Conservation (phyloP, 2,329 filamentous ascomycete genomes). For the Fusarium sambucinum region DNA sequence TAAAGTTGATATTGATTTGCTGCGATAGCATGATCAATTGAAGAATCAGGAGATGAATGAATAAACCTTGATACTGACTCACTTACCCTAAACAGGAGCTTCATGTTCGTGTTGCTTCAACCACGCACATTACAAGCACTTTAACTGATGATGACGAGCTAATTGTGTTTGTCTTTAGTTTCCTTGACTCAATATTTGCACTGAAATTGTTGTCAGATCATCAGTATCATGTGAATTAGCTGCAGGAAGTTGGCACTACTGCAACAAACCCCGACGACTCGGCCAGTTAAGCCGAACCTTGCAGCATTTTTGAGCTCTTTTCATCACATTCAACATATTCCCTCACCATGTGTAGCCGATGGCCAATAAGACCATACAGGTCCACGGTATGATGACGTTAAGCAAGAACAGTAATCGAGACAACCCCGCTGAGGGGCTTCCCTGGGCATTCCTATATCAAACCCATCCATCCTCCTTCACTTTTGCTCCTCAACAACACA, state of each 20-base stretch:
- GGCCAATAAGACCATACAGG: constrained; percentile 40
- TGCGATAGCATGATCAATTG: not conserved
- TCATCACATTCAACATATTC: constrained; percentile 11
- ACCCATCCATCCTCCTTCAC: not conserved
- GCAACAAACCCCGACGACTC: constrained; percentile 21
- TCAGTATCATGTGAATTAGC: not conserved
- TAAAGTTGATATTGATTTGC: not conserved
- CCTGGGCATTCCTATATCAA: constrained; percentile 32
- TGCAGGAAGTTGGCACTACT: constrained; percentile 23
- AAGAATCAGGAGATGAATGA: not conserved
- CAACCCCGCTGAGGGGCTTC: constrained; percentile 44
- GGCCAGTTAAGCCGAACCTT: constrained; percentile 2
- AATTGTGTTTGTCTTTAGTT: not conserved
- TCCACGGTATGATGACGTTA: constrained; percentile 40
- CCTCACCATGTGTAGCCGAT: constrained; percentile 22
- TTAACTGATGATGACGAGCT: not conserved
- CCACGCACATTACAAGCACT: not conserved
- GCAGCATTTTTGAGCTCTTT: constrained; percentile 11
- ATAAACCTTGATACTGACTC: not conserved
- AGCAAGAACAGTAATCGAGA: constrained; percentile 5
- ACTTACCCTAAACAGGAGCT: constrained; percentile 4
- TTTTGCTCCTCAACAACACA: constrained; percentile 12
- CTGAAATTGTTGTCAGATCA: constrained; percentile 6
- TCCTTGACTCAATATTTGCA: rapidly evolving
- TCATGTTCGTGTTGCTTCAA: not conserved